phyloP scores from a whole-genome alignment of 2,329 filamentous ascomycete species.

The Fulvia fulva region DNA sequence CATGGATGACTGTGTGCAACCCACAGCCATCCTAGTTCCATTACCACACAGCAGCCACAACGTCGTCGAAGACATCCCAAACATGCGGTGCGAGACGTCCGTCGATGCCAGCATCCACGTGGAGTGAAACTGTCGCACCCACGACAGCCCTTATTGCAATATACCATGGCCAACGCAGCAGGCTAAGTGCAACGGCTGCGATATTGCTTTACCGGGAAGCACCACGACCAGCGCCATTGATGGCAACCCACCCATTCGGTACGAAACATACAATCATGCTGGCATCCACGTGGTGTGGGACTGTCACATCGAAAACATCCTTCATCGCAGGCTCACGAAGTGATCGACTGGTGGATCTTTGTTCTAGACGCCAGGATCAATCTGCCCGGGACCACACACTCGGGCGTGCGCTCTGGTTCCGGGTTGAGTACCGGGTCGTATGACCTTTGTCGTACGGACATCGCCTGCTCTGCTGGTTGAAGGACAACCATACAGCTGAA shows the following conservation, averaged over 20 bases:
- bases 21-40: too few species aligned
- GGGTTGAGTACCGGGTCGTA: background rate
- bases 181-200: background rate
- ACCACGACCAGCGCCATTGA: background rate
- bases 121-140: too few species aligned
- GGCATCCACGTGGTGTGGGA: background rate
- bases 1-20: too few species aligned
- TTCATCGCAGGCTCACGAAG: background rate
- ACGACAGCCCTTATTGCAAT: too few species aligned
- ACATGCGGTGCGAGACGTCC: too few species aligned
- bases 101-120: too few species aligned
- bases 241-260: background rate
- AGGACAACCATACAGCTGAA: background rate
- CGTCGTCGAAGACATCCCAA: too few species aligned
- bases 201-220: background rate
- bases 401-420: background rate
- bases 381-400: background rate
- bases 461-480: background rate
- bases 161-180: background rate
- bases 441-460: background rate
- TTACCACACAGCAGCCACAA: too few species aligned
- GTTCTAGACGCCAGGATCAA: background rate
- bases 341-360: background rate
- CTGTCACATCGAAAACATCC: background rate
- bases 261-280: background rate